Conservation (phyloP, 257 asterid species). For the Gynochthodes officinalis region DNA sequence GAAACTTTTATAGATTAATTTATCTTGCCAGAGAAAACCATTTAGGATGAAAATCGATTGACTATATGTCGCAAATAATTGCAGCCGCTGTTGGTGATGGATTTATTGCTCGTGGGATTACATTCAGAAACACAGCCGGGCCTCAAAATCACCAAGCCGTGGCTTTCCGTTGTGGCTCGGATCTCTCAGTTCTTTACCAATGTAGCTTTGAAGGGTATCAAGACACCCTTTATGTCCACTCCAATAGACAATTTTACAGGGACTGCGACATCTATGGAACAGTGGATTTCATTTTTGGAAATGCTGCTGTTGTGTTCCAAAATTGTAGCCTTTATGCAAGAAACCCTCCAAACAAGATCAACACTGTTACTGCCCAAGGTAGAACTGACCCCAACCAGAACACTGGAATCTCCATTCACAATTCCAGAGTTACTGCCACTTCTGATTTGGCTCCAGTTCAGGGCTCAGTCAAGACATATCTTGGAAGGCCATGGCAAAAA, state of each 20-base stretch:
- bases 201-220: conserved; percentile 93
- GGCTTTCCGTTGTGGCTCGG: conserved; percentile 78
- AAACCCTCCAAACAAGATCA: conserved; percentile 60
- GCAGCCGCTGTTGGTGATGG: conserved; percentile 22
- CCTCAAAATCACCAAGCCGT: conserved; percentile 76
- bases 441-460: conserved; percentile 51
- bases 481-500: conserved; percentile 85
- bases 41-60: too few species aligned
- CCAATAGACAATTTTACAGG: conserved; percentile 63
- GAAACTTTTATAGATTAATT: too few species aligned
- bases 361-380: conserved; percentile 84
- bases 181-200: conserved; percentile 62
- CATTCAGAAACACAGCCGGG: conserved; percentile 81
- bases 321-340: conserved; percentile 69
- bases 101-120: conserved; percentile 56
- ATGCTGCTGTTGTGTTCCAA: conserved; percentile 81
- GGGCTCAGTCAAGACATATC: conserved; percentile 60
- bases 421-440: conserved; percentile 51
- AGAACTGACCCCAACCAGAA: conserved; percentile 75
- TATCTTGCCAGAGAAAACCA: too few species aligned
- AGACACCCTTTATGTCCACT: conserved; percentile 74
- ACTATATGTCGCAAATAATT: neutral
- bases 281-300: conserved; percentile 82
- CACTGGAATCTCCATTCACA: conserved; percentile 80
- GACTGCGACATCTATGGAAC: conserved; percentile 85